Conservation (phyloP, 2,329 filamentous ascomycete genomes). For the Clonostachys sp. region DNA sequence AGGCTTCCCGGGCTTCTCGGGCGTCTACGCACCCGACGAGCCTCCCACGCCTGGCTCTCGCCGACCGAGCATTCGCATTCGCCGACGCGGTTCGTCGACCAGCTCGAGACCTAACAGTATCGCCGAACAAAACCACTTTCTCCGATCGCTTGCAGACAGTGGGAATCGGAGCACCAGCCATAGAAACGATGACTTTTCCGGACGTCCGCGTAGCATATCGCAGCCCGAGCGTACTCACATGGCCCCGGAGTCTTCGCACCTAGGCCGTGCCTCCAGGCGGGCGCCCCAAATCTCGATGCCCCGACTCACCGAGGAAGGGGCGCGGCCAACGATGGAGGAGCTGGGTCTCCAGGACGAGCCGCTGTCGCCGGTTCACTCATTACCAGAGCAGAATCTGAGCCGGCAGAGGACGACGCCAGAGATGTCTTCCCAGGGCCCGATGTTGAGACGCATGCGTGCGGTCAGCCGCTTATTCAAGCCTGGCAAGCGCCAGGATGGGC, state of each 20-base stretch:
- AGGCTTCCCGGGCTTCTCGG: background rate
- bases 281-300: constrained; percentile 26
- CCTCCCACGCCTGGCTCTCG: constrained; percentile 14
- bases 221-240: constrained; percentile 20
- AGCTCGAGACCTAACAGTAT: background rate
- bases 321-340: constrained; percentile 25
- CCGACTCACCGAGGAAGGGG: constrained; percentile 31
- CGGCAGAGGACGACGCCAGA: background rate
- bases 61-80: constrained; percentile 17
- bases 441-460: constrained; percentile 11
- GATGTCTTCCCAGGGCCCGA: background rate
- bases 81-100: background rate
- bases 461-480: constrained; percentile 20
- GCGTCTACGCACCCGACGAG: background rate
- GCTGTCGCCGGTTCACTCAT: constrained; percentile 16
- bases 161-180: background rate
- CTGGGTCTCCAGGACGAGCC: constrained; percentile 14
- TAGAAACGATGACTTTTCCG: background rate
- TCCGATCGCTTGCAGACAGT: no score
- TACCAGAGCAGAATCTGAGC: constrained; percentile 11
- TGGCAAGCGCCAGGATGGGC: constrained; percentile 5
- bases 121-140: no score
- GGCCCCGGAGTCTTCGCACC: constrained; percentile 8
- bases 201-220: constrained; percentile 26
- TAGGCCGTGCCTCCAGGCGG: constrained; percentile 19